Conservation (phyloP, 2,329 filamentous ascomycete genomes). For the Xylariaceae sp. region DNA sequence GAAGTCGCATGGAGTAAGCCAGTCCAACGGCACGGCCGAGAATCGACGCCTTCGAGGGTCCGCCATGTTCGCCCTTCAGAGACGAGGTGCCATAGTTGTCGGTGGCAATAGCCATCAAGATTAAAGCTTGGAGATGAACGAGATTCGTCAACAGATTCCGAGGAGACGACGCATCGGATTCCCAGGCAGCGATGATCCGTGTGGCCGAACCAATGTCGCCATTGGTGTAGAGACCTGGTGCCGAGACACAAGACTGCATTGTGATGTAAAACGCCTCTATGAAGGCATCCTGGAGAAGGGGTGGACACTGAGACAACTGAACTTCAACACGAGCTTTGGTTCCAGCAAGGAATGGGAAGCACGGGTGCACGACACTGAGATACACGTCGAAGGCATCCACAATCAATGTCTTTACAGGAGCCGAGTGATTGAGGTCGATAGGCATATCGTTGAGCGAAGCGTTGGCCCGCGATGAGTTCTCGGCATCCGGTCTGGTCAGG, state of each 20-base stretch:
- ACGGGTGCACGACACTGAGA: constrained; percentile 58
- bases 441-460: constrained; percentile 28
- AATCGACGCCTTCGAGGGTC: constrained; percentile 49
- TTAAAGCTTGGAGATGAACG: constrained; percentile 60
- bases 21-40: constrained; percentile 61
- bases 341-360: constrained; percentile 60
- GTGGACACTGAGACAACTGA: constrained; percentile 51
- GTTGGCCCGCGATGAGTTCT: constrained; percentile 34
- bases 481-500: constrained; percentile 34
- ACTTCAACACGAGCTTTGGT: constrained; percentile 51
- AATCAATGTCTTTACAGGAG: constrained; percentile 36
- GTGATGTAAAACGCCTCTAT: constrained; percentile 56
- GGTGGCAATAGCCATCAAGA: constrained; percentile 61
- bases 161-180: constrained; percentile 37
- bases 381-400: constrained; percentile 50
- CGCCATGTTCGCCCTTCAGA: constrained; percentile 37
- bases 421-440: constrained; percentile 32
- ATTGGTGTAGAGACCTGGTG: constrained; percentile 34
- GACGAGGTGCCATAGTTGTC: constrained; percentile 49
- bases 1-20: constrained; percentile 60
- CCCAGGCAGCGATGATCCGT: constrained; percentile 48
- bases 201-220: constrained; percentile 43
- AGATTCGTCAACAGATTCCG: constrained; percentile 41
- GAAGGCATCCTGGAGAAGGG: constrained; percentile 58
- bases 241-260: constrained; percentile 47